Conservation (phyloP, 116 monocot genomes). For the Iris pallida region DNA sequence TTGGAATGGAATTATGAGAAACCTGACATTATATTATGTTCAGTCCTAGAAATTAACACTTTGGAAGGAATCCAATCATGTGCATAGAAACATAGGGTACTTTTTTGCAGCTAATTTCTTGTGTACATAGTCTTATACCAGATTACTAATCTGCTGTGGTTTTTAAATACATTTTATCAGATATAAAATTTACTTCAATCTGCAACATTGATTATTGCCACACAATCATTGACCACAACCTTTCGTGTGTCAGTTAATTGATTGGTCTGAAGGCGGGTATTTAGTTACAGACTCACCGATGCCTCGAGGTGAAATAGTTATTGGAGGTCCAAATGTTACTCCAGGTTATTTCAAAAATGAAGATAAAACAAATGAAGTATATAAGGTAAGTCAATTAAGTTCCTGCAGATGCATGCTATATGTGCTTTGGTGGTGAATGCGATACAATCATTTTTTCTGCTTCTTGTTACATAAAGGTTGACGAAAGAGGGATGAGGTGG, state of each 20-base stretch:
- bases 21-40: slow-evolving; percentile 55
- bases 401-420: neutral
- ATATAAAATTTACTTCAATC: neutral
- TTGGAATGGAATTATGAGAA: too few relatives aligned
- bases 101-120: neutral
- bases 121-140: neutral
- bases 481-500: slow-evolving; percentile 48
- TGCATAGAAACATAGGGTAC: neutral
- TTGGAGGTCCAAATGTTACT: slow-evolving; percentile 39
- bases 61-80: neutral
- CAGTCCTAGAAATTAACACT: neutral
- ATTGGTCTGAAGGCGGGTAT: slow-evolving; percentile 44
- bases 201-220: neutral
- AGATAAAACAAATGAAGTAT: slow-evolving; percentile 39
- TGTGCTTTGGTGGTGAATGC: neutral
- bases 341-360: slow-evolving; percentile 46
- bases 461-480: slow-evolving; percentile 22
- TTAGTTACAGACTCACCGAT: slow-evolving; percentile 31
- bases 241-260: slow-evolving; percentile 17
- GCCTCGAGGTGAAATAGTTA: slow-evolving; percentile 46
- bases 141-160: neutral
- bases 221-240: neutral
- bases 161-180: neutral
- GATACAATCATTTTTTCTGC: neutral
- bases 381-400: slow-evolving; percentile 24